Evolutionary conservation across 768 basidiomycete genomes (phyloP).

Genomic region (Hypsizygus marmoreus): DNA sequence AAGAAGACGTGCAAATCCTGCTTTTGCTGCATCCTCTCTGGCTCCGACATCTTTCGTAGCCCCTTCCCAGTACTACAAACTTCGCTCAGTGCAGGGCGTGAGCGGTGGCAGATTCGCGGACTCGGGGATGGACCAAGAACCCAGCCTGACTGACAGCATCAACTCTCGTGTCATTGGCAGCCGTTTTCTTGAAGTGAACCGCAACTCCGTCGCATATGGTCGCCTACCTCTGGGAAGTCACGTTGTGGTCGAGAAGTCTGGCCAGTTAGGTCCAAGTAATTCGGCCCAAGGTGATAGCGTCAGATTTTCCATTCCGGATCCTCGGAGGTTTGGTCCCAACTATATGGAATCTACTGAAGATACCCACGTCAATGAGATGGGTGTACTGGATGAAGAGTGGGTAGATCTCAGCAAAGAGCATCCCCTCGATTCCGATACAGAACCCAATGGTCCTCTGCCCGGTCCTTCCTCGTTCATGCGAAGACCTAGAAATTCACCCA

Average conservation of each 20-base stretch:
- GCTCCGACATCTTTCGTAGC: constrained; percentile 79
- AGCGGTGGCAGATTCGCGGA: constrained; percentile 60
- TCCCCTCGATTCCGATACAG: constrained; percentile 40
- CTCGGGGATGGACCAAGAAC: constrained; percentile 37
- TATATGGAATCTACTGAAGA: constrained; percentile 38
- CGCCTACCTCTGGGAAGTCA: constrained; percentile 64
- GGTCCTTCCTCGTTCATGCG: constrained; percentile 39
- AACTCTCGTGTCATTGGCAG: constrained; percentile 65
- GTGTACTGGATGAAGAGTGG: constrained; percentile 52
- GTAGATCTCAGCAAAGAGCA: constrained; percentile 55
- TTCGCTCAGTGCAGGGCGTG: constrained; percentile 61
- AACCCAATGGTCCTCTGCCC: constrained; percentile 37
- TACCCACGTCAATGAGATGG: constrained; percentile 22
- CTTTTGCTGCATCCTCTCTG: constrained; percentile 66
- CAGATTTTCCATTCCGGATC: constrained; percentile 52
- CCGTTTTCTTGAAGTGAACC: constrained; percentile 72
- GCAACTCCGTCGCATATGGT: constrained; percentile 57
- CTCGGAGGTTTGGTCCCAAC: constrained; percentile 57
- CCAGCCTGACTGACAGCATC: constrained; percentile 59
- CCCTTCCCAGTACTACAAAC: constrained; percentile 78
- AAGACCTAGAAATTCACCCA: constrained; percentile 35
- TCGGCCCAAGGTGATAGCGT: constrained; percentile 30
- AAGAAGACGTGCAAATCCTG: constrained; percentile 60
- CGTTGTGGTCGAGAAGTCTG: constrained; percentile 52
- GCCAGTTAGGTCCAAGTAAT: constrained; percentile 44